phyloP scores from a whole-genome alignment of 2,329 filamentous ascomycete genomes.

The Dactylellina drechsleri region DNA sequence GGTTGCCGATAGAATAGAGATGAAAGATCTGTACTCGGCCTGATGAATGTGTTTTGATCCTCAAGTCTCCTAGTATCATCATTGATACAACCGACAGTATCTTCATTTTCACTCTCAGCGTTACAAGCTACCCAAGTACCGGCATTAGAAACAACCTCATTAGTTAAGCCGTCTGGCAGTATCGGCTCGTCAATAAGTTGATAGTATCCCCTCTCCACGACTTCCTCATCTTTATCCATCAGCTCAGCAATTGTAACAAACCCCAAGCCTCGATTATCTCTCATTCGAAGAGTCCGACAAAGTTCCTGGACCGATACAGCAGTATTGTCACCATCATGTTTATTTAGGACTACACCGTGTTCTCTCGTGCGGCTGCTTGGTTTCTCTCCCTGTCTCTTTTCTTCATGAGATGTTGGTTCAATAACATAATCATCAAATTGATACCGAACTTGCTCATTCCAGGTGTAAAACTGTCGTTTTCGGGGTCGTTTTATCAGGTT shows the following conservation, averaged over 20 bases:
- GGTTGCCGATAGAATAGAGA: too few species aligned
- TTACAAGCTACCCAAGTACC: neutral
- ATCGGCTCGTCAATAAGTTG: neutral
- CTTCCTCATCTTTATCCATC: conserved; percentile 16
- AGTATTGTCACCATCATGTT: neutral
- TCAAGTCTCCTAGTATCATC: too few species aligned
- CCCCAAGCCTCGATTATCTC: neutral
- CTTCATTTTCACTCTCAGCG: neutral
- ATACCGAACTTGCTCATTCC: conserved; percentile 1
- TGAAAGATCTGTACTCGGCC: too few species aligned
- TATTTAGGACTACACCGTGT: neutral
- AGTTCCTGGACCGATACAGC: conserved; percentile 1
- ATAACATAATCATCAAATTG: neutral
- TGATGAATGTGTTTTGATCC: too few species aligned
- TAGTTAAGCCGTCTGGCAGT: neutral
- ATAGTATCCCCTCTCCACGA: conserved; percentile 10
- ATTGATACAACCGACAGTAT: too few species aligned
- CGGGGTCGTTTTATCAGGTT: neutral
- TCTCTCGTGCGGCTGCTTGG: too few species aligned
- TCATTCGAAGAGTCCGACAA: neutral
- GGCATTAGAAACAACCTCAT: too few species aligned
- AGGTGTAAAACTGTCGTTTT: conserved; percentile 10
- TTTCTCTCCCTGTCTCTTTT: too few species aligned
- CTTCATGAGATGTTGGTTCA: too few species aligned
- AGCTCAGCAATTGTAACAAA: conserved; percentile 15